A percentile compares a stretch with the other conserved stretches of the same genome.
Evolutionary conservation across 2,329 filamentous ascomycete species (phyloP).

Genomic region (Dothidotthia symphoricarpi): DNA sequence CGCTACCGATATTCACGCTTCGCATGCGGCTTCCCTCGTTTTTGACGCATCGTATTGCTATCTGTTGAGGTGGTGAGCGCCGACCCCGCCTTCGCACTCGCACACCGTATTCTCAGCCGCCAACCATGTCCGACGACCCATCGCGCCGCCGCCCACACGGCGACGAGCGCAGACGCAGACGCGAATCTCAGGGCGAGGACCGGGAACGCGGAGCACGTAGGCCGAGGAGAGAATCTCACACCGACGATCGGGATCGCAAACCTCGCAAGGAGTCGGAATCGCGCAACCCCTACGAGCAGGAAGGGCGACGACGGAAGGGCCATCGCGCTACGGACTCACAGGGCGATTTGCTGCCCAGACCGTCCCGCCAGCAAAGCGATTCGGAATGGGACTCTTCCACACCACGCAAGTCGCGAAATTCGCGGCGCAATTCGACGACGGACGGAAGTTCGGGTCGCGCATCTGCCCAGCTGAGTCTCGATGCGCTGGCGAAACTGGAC

Average conservation of each 20-base stretch:
- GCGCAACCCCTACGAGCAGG: constrained; percentile 18
- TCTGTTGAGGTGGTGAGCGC: too few relatives aligned
- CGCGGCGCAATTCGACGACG: constrained; percentile 22
- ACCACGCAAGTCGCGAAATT: constrained; percentile 21
- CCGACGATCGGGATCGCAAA: constrained; percentile 2
- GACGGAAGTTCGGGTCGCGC: constrained; percentile 28
- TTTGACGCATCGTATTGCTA: too few relatives aligned
- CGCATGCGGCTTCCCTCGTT: too few relatives aligned
- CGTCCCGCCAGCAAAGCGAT: constrained; percentile 28
- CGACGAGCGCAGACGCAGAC: constrained; percentile 29
- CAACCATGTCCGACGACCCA: constrained; percentile 16
- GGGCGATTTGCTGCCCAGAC: constrained; percentile 36
- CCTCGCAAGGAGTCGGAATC: neutral
- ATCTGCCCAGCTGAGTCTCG: constrained; percentile 47
- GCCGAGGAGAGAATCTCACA: constrained; percentile 18
- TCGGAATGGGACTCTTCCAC: constrained; percentile 30
- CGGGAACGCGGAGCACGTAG: constrained; percentile 20
- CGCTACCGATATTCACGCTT: too few relatives aligned
- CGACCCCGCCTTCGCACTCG: constrained; percentile 14
- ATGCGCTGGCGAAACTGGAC: constrained; percentile 66
- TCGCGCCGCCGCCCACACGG: constrained; percentile 24
- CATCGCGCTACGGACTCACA: constrained; percentile 44
- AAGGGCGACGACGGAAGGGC: constrained; percentile 32
- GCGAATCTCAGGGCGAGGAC: constrained; percentile 27
- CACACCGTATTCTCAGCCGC: constrained; percentile 8